Evolutionary conservation across 2,329 filamentous ascomycete species (phyloP), one percentile per base, ranked within the genome.

Genomic region (Graphiopsis chlorocephala): DNA sequence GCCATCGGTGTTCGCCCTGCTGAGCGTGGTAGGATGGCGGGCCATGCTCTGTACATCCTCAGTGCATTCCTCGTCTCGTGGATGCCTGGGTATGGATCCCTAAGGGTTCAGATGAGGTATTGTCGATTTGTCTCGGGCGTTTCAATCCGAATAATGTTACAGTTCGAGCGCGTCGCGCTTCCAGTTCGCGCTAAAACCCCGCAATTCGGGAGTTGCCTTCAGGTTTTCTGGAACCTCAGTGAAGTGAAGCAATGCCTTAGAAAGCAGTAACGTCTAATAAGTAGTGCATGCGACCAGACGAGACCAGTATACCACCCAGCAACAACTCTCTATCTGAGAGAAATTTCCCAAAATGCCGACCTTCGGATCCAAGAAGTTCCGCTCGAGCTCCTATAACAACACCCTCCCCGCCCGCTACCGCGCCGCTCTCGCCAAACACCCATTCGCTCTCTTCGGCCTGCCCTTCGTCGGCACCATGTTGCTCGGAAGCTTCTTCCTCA

Each of bases 391-490:
- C 66, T 85, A 92, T 67, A 80, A 86, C 68, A 88, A 88, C 78
- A 86, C 85, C 12, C 80, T 96, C 71, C 91, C 90, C 59, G 85
- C 89, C 65, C 83, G 83, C 67, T 99, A 99, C 81, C 91, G 95
- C 65, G 81, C 85, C 33, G 78, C 86, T 66, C 86, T 99, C 70
- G 83, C 86, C 65, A 89, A 85, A 73, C 92, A 91, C 72, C 96
- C 95, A 0, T 99, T 99, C 77, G 81, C 93, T 29, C 86, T 97
- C 68, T 99, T 99, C 76, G 96, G 96, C 2, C 84, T 99, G 4
- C 96, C 95, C 0, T 99, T 99, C 78, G 86, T 99, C 70, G 81
- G 86, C 64, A 89, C 96, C 65, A 97, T 99, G 74, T 87, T 99
- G 28, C 92, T 90, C 1, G 94, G 93, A 0, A 96, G 92, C 3